These are phyloP conservation scores for Jamesozyma spencerorum DNA, from an alignment of 805 yeast species.

Conservation along the genomic window DNA sequence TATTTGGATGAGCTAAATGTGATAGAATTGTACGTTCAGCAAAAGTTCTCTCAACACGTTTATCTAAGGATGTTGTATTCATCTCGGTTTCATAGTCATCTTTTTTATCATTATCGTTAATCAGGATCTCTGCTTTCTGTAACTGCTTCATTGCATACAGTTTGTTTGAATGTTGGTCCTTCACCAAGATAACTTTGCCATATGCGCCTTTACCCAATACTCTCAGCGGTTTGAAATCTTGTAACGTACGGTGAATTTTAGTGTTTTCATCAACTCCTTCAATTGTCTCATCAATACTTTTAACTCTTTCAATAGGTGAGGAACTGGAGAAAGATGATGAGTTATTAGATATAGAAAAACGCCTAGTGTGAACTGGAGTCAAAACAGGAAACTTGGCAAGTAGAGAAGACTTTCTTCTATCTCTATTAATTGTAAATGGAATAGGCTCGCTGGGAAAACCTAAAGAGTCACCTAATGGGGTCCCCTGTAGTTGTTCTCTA, in stretches of 20 bases:
- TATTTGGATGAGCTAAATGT: slow-evolving; percentile 65
- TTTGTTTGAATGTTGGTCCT: slow-evolving; percentile 50
- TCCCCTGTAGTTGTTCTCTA: not conserved
- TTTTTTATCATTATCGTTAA: slow-evolving; percentile 27
- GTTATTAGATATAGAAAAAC: slow-evolving; percentile 12
- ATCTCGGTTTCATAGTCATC: slow-evolving; percentile 15
- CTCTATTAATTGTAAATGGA: slow-evolving; percentile 2
- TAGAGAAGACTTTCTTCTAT: slow-evolving; percentile 26
- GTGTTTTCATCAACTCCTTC: not conserved
- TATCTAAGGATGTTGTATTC: slow-evolving; percentile 19
- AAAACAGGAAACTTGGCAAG: slow-evolving; percentile 23
- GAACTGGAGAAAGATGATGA: not conserved
- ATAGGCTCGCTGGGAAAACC: not conserved
- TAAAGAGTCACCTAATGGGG: too few species aligned
- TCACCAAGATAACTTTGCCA: slow-evolving; percentile 75
- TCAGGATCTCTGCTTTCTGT: slow-evolving; percentile 69
- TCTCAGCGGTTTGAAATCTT: slow-evolving; percentile 64
- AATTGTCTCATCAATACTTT: not conserved
- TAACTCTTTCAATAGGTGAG: not conserved
- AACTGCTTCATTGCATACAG: slow-evolving; percentile 82
- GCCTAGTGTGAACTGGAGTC: slow-evolving; percentile 22
- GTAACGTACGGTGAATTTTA: slow-evolving; percentile 17
- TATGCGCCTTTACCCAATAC: slow-evolving; percentile 84
- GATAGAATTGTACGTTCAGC: slow-evolving; percentile 70
- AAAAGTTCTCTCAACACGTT: slow-evolving; percentile 64